phyloP scores from a whole-genome alignment of 768 basidiomycete species.

The Termitomyces sp. region DNA sequence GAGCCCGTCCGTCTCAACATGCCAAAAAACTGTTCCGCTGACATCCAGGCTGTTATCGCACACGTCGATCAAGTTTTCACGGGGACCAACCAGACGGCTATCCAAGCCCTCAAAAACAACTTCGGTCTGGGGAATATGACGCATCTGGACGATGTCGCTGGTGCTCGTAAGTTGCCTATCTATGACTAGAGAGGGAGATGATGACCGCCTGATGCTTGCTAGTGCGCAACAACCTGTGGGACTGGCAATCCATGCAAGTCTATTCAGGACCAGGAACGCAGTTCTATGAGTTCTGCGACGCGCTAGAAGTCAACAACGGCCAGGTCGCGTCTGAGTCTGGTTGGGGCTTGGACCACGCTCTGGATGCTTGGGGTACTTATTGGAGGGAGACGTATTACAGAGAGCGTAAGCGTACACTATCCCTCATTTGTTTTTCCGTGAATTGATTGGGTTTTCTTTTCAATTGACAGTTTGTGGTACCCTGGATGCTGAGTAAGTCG shows the following conservation, averaged over 20 bases:
- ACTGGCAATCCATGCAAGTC: constrained; percentile 65
- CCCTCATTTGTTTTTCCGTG: neutral
- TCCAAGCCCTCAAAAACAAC: constrained; percentile 48
- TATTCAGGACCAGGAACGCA: constrained; percentile 36
- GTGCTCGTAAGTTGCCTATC: constrained; percentile 37
- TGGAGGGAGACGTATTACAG: constrained; percentile 47
- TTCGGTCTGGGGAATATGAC: constrained; percentile 55
- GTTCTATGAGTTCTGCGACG: constrained; percentile 64
- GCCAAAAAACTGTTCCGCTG: constrained; percentile 71
- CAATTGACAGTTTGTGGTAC: constrained; percentile 46
- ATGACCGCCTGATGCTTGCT: constrained; percentile 1
- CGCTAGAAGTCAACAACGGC: constrained; percentile 59
- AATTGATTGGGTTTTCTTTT: neutral
- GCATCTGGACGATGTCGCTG: constrained; percentile 65
- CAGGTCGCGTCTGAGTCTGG: constrained; percentile 44
- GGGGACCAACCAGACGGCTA: constrained; percentile 38
- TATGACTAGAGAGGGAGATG: neutral
- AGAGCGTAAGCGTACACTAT: constrained; percentile 31
- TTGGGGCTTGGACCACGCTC: constrained; percentile 60
- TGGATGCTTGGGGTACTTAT: constrained; percentile 58
- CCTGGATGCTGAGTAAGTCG: constrained; percentile 37
- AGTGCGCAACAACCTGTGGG: constrained; percentile 59
- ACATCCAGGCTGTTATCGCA: constrained; percentile 58
- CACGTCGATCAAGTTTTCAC: constrained; percentile 57
- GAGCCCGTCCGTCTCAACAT: constrained; percentile 66